Evolutionary conservation across 2,329 filamentous ascomycete genomes (phyloP).

Genomic region (Calonectria hawksworthii): DNA sequence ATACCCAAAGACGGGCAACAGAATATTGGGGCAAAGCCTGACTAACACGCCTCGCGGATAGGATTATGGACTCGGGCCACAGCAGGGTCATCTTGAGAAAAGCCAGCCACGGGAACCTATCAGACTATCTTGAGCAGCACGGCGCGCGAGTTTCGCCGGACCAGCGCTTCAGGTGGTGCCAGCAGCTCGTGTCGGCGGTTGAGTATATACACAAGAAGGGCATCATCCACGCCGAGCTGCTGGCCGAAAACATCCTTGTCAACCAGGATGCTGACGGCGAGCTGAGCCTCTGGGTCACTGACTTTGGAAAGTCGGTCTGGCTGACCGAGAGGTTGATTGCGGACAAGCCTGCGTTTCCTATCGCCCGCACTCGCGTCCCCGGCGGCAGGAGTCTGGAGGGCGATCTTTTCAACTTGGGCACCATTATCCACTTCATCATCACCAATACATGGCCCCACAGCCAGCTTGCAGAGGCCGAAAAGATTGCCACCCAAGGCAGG

Average conservation of each 20-base stretch:
- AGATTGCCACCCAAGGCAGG: not conserved
- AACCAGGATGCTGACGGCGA: not conserved
- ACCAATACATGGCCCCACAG: constrained; percentile 1
- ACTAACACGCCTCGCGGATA: not conserved
- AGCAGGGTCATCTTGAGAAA: not conserved
- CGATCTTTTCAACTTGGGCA: not conserved
- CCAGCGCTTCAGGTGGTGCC: not conserved
- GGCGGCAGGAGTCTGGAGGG: not conserved
- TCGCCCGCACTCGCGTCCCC: not conserved
- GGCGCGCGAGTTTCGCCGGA: not conserved
- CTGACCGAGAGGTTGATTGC: not conserved
- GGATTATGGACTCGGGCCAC: not conserved
- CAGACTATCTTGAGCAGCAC: not conserved
- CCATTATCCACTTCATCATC: not conserved
- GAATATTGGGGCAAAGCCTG: not conserved
- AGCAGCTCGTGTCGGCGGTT: not conserved
- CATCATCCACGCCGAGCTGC: not conserved
- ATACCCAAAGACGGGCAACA: not conserved
- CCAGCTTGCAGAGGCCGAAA: not conserved
- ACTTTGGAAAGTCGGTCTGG: not conserved
- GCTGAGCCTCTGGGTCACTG: not conserved
- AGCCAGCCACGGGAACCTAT: not conserved
- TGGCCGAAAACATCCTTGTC: not conserved
- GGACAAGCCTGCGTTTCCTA: not conserved
- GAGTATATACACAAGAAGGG: not conserved